A percentile compares a stretch with the other conserved stretches of the same genome.
phyloP scores from a whole-genome alignment of 148 eudicot species.

The Chenopodium berlandieri region DNA sequence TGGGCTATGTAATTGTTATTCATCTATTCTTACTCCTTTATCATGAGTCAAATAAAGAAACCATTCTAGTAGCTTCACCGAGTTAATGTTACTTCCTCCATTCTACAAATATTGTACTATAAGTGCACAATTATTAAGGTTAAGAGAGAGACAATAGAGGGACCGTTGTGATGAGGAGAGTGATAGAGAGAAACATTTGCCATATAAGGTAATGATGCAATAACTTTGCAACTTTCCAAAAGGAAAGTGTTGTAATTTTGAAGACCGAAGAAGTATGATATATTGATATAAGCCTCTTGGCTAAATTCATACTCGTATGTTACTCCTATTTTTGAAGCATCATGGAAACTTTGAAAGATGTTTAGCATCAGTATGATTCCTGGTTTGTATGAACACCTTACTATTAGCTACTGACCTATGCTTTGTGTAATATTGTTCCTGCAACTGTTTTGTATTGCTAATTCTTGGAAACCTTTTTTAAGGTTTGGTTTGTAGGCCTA shows the following conservation, averaged over 20 bases:
- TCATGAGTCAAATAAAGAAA: not conserved
- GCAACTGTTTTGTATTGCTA: too few relatives aligned
- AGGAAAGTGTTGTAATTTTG: too few relatives aligned
- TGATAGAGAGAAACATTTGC: too few relatives aligned
- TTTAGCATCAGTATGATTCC: not conserved
- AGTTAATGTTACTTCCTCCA: not conserved
- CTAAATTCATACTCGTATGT: too few relatives aligned
- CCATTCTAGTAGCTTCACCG: not conserved
- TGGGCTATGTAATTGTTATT: not conserved
- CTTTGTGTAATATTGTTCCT: not conserved
- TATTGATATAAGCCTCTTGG: not conserved
- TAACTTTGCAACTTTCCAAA: too few relatives aligned
- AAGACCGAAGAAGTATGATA: not conserved
- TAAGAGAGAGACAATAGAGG: too few relatives aligned
- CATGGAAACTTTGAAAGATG: not conserved
- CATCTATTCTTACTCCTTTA: not conserved
- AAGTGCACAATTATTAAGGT: too few relatives aligned
- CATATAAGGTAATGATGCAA: too few relatives aligned
- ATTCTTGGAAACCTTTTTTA: too few relatives aligned
- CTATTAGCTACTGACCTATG: not conserved
- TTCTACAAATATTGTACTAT: too few relatives aligned
- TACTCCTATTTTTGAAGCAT: not conserved
- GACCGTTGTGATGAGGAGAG: too few relatives aligned
- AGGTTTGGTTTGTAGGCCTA: conserved; percentile 1
- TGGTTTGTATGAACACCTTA: not conserved